Base-by-base conservation (phyloP, 352 stramenopile genomes). In the Pythium myriotylum region DNA sequence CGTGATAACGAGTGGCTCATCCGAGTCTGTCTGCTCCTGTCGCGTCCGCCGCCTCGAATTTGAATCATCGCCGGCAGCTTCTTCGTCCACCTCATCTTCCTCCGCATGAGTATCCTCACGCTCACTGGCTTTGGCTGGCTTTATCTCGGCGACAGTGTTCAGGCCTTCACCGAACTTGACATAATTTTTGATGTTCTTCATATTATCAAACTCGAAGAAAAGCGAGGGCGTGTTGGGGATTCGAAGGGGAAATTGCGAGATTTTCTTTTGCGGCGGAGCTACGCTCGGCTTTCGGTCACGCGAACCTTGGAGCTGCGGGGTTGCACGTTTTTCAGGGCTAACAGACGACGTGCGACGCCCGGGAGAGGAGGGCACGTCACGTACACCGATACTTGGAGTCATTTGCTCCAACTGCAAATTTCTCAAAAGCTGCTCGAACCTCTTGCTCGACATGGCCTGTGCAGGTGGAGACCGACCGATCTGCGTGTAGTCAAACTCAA, bases 401-500 rank as follows among this genome's bases (percentile, higher is more conserved):
- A 88, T 88, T 13, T 69, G 71, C 29, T 77, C 70, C 9, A 91
- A 47, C 60, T 88, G 75, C 29, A 82, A 78, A n/a, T 78, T 68
- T 14, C 73, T 52, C 20, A 92, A 60, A 27, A 92, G 67, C 65
- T 92, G 84, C 23, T 81, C 72, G 47, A 92, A 88, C 0, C 84
- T 75, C 40, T 84, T 90, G 39, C 46, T 75, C 0, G 81, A 92
- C 19, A 89, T 72, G 35, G 79, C 56, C 24, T 74, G 70, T 20
- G 43, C 61, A 1, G 67, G 72, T 40, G 47, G 41, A 33, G 52
- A 22, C 19, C 75, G 62, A 4, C 79, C 76, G 37, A 89, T 65
- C 51, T 90, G 81, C 14, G 88, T 76, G 60, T 89, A 92, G 54
- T 92, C 84, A 16, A 92, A 82, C 61, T 92, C 84, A 47, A 92